Conservation (phyloP, 305 asterid genomes). For the Monarda citriodora region DNA sequence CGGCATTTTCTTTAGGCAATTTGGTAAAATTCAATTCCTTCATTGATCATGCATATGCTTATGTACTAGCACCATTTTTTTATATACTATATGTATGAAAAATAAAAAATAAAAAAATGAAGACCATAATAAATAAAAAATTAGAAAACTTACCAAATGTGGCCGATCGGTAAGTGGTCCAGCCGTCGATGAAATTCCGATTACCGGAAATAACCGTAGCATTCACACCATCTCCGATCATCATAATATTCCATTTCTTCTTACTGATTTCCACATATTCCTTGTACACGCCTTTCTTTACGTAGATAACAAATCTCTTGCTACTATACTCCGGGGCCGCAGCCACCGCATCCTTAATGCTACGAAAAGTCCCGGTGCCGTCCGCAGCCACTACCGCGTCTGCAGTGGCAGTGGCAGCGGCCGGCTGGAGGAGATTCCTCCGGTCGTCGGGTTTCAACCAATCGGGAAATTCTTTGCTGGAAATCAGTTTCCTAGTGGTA, state of each 20-base stretch:
- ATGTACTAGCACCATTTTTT: too few species aligned
- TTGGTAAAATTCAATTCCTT: constrained; percentile 7
- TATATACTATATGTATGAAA: too few species aligned
- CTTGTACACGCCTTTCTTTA: constrained; percentile 75
- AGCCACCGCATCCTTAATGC: constrained; percentile 52
- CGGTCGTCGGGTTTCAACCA: constrained; percentile 63
- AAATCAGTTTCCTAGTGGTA: constrained; percentile 29
- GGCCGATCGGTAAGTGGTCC: constrained; percentile 82
- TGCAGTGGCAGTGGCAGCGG: constrained; percentile 25
- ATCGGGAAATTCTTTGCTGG: constrained; percentile 35
- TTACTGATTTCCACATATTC: constrained; percentile 76
- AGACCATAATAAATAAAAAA: too few species aligned
- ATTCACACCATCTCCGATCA: constrained; percentile 92
- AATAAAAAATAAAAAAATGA: background rate
- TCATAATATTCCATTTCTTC: constrained; percentile 86
- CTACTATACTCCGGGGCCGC: constrained; percentile 58
- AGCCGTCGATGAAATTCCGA: constrained; percentile 61
- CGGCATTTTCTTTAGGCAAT: background rate
- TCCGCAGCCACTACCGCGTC: constrained; percentile 74
- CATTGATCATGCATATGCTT: background rate
- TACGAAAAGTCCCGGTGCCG: constrained; percentile 62
- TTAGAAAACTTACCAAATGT: constrained; percentile 65
- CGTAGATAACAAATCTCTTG: constrained; percentile 48
- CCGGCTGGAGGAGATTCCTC: constrained; percentile 53
- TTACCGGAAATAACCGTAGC: constrained; percentile 73